Evolutionary conservation across 768 basidiomycete genomes (phyloP).

Genomic region (Tylopilus subfusipes): DNA sequence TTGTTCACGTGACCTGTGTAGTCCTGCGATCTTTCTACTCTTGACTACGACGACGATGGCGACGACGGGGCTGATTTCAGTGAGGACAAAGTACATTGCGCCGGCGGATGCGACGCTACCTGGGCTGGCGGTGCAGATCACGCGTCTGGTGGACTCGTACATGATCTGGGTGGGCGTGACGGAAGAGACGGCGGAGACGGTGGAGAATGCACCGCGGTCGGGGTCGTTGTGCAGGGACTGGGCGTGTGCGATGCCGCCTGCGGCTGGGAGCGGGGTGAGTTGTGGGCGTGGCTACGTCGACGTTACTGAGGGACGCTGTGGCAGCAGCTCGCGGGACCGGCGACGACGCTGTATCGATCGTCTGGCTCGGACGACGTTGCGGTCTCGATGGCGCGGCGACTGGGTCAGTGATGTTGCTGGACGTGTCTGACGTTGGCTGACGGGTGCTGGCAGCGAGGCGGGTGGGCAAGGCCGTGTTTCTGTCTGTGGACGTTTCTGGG

Average conservation of each 20-base stretch:
- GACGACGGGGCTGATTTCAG: constrained; percentile 31
- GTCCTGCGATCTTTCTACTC: no score
- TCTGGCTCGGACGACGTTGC: constrained; percentile 55
- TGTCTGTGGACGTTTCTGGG: constrained; percentile 64
- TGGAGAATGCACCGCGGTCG: constrained; percentile 44
- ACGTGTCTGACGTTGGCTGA: background rate
- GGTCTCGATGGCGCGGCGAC: constrained; percentile 71
- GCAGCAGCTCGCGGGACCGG: constrained; percentile 30
- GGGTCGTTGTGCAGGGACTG: constrained; percentile 71
- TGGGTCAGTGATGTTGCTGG: constrained; percentile 50
- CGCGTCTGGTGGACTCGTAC: constrained; percentile 64
- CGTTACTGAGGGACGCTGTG: background rate
- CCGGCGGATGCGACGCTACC: constrained; percentile 51
- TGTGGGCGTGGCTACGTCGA: background rate
- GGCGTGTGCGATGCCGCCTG: constrained; percentile 77
- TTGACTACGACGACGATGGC: constrained; percentile 2
- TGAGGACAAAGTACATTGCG: constrained; percentile 48
- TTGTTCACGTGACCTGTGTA: constrained; percentile 20
- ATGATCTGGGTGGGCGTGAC: constrained; percentile 82
- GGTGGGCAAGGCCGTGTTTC: constrained; percentile 63
- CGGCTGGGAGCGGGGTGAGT: constrained; percentile 22
- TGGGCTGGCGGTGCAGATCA: constrained; percentile 63
- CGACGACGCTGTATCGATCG: constrained; percentile 63
- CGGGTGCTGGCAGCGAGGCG: constrained; percentile 48
- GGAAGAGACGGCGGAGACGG: constrained; percentile 42